Conservation (phyloP, 305 asterid genomes). For the Fraxinus dipetala region DNA sequence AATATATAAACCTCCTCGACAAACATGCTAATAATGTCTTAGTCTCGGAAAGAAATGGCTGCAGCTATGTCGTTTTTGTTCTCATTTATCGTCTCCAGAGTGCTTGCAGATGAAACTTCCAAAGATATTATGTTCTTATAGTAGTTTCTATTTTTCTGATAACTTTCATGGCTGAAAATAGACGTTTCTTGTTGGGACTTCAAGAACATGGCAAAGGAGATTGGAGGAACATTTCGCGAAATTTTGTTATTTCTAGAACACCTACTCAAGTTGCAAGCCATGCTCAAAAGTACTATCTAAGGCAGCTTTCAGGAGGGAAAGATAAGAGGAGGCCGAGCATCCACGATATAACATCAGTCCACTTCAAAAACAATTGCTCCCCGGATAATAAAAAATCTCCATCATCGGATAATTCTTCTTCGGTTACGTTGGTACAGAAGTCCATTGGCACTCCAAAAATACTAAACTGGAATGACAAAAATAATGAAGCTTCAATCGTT, state of each 20-base stretch:
- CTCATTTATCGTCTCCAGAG: not conserved
- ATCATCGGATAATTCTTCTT: conserved; percentile 19
- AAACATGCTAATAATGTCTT: not conserved
- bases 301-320: conserved; percentile 57
- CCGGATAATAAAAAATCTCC: conserved; percentile 21
- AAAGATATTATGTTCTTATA: not conserved
- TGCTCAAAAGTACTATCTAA: conserved; percentile 63
- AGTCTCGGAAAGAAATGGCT: not conserved
- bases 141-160: not conserved
- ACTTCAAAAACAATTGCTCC: conserved; percentile 5
- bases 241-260: conserved; percentile 46
- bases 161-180: conserved; percentile 17
- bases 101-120: not conserved
- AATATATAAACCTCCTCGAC: not conserved
- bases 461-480: conserved; percentile 36
- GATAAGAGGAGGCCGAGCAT: conserved; percentile 73
- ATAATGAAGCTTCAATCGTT: conserved; percentile 39
- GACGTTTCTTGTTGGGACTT: conserved; percentile 55
- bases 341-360: conserved; percentile 60
- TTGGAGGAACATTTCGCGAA: conserved; percentile 55
- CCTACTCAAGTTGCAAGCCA: conserved; percentile 78
- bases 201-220: conserved; percentile 59
- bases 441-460: conserved; percentile 20
- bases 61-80: not conserved
- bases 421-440: conserved; percentile 23